phyloP scores from a whole-genome alignment of 208 protist genomes.

The Wallacemonas sp. region DNA sequence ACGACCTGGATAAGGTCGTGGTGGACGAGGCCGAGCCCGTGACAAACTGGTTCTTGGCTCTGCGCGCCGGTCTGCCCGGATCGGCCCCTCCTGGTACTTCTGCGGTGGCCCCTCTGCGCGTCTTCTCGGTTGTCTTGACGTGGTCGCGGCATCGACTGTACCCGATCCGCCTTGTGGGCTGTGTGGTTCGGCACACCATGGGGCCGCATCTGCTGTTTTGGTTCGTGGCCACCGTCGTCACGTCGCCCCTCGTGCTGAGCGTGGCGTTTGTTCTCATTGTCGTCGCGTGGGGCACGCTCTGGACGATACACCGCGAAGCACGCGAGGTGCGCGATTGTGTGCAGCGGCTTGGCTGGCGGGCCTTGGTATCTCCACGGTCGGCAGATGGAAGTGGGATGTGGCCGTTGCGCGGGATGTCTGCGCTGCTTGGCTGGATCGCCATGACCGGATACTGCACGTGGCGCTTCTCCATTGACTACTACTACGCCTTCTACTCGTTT shows the following conservation, averaged over 20 bases:
- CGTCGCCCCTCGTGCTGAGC: not conserved
- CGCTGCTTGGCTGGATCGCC: slow-evolving; percentile 20
- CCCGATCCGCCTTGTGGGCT: not conserved
- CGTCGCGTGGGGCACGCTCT: not conserved
- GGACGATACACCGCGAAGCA: not conserved
- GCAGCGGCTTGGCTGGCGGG: not conserved
- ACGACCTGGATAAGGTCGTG: too few relatives aligned
- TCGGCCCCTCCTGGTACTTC: too few relatives aligned
- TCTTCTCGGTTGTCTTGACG: not conserved
- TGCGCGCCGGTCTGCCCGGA: too few relatives aligned
- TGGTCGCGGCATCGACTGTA: not conserved
- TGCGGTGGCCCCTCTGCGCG: too few relatives aligned
- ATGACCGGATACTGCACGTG: slow-evolving; percentile 20
- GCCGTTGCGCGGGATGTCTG: not conserved
- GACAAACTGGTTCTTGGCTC: too few relatives aligned
- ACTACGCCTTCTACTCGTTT: slow-evolving; percentile 24
- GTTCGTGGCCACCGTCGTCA: not conserved
- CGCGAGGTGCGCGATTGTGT: not conserved
- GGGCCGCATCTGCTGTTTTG: slow-evolving; percentile 17
- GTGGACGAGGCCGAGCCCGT: too few relatives aligned
- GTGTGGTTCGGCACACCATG: not conserved
- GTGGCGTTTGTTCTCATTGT: not conserved
- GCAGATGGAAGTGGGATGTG: not conserved
- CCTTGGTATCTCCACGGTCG: not conserved
- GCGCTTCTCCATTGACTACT: slow-evolving; percentile 27